Evolutionary conservation across 805 yeast species (phyloP).

Genomic region (Kazachstania viticola): DNA sequence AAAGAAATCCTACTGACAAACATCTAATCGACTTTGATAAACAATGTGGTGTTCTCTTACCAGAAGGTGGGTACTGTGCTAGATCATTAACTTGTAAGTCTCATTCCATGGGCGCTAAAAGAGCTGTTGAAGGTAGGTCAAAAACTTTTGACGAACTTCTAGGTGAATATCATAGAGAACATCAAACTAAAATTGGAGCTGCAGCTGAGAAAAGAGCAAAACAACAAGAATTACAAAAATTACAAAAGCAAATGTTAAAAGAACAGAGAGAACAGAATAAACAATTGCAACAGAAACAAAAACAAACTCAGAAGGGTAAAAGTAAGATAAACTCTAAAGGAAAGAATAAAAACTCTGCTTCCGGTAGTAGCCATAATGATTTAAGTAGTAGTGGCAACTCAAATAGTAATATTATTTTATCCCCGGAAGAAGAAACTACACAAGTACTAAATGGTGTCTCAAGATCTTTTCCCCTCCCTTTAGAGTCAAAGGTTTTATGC

Average conservation of each 20-base stretch:
- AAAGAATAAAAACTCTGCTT: constrained; percentile 1
- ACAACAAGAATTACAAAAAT: constrained; percentile 36
- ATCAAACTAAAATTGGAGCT: constrained; percentile 79
- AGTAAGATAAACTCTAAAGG: constrained; percentile 6
- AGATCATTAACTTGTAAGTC: constrained; percentile 93
- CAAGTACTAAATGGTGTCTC: constrained; percentile 84
- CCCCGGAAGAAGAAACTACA: constrained; percentile 88
- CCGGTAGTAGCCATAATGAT: constrained; percentile 1
- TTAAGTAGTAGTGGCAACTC: constrained; percentile 1
- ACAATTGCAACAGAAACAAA: constrained; percentile 29
- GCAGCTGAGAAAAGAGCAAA: constrained; percentile 72
- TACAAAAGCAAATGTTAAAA: constrained; percentile 19
- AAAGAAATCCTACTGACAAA: constrained; percentile 64
- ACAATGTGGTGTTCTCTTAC: constrained; percentile 92
- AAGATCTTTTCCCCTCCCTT: constrained; percentile 68
- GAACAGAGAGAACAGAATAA: constrained; percentile 20
- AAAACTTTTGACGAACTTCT: constrained; percentile 83
- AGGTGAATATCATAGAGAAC: constrained; percentile 82
- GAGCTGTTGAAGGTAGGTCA: constrained; percentile 88
- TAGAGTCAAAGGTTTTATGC: constrained; percentile 61
- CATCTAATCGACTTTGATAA: constrained; percentile 64
- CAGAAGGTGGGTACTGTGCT: constrained; percentile 93
- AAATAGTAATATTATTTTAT: constrained; percentile 25
- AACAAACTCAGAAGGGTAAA: constrained; percentile 10
- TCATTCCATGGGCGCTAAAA: constrained; percentile 96